Percentiles rank a stretch among this genome's conserved stretches.
These are phyloP conservation scores for Suillus tomentosus DNA, from an alignment of 768 basidiomycete species.

Conservation along the genomic window DNA sequence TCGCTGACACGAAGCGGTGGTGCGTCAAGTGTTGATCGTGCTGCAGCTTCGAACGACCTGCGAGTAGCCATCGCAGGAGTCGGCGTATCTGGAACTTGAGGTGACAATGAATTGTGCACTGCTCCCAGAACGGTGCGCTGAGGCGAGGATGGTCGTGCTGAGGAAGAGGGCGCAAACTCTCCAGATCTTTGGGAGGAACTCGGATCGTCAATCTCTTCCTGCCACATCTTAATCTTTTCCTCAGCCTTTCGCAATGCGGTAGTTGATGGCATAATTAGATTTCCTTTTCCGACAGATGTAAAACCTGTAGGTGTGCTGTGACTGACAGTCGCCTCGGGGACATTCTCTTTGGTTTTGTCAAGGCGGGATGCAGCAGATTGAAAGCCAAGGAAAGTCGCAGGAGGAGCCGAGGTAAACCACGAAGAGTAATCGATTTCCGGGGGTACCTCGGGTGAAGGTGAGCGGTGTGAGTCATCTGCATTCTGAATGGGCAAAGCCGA, in stretches of 20 bases:
- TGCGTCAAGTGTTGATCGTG: slow-evolving; percentile 17
- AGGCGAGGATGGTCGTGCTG: slow-evolving; percentile 16
- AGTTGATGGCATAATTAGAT: slow-evolving; percentile 52
- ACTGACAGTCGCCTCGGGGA: slow-evolving; percentile 6
- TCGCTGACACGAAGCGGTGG: slow-evolving; percentile 11
- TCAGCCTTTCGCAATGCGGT: slow-evolving; percentile 56
- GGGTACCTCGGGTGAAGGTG: slow-evolving; percentile 42
- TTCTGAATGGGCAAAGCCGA: slow-evolving; percentile 2
- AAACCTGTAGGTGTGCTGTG: slow-evolving; percentile 29
- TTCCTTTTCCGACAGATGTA: slow-evolving; percentile 34
- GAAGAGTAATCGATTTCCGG: slow-evolving; percentile 44
- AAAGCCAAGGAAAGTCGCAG: slow-evolving; percentile 37
- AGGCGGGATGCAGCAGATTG: slow-evolving; percentile 34
- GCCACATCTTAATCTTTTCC: slow-evolving; percentile 53
- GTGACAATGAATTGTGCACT: slow-evolving; percentile 37
- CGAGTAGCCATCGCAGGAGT: slow-evolving; percentile 32
- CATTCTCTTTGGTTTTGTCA: slow-evolving; percentile 6
- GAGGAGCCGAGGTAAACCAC: slow-evolving; percentile 49
- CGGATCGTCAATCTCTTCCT: slow-evolving; percentile 36
- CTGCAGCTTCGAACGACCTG: slow-evolving; percentile 28
- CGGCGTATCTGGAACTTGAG: slow-evolving; percentile 39
- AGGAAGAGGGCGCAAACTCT: slow-evolving; percentile 12
- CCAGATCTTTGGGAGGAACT: slow-evolving; percentile 5
- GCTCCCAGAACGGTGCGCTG: slow-evolving; percentile 38
- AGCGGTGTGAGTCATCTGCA: slow-evolving; percentile 13